These are phyloP conservation scores for Lactifluus subvellereus DNA, from an alignment of 768 basidiomycete species.

Conservation along the genomic window DNA sequence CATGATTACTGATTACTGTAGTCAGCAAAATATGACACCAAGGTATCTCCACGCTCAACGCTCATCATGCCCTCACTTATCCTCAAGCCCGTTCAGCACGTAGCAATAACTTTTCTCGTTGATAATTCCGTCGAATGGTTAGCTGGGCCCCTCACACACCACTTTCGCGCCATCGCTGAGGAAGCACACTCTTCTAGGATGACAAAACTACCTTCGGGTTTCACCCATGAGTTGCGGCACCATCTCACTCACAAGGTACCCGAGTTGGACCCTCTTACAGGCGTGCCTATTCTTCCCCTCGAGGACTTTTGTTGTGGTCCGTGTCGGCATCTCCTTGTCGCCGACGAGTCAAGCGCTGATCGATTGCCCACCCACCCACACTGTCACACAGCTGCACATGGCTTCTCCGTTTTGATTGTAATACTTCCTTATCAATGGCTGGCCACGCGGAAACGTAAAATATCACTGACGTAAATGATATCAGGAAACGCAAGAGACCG, in stretches of 20 bases:
- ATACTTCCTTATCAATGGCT: not conserved
- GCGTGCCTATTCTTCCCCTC: constrained; percentile 63
- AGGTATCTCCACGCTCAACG: too few species aligned
- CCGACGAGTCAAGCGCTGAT: not conserved
- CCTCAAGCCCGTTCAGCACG: constrained; percentile 18
- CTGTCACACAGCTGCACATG: constrained; percentile 59
- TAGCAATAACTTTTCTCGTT: constrained; percentile 30
- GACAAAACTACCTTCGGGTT: constrained; percentile 72
- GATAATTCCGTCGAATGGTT: constrained; percentile 38
- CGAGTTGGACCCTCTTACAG: constrained; percentile 38
- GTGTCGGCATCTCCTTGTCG: constrained; percentile 26
- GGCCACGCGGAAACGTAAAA: not conserved
- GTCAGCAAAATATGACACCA: too few species aligned
- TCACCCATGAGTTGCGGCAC: constrained; percentile 61
- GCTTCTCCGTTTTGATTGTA: constrained; percentile 76
- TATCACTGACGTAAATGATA: not conserved
- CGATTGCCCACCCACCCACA: not conserved
- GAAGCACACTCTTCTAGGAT: constrained; percentile 43
- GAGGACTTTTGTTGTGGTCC: constrained; percentile 67
- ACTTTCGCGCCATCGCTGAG: not conserved
- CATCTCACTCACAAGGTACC: constrained; percentile 51
- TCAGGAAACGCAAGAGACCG: constrained; percentile 50
- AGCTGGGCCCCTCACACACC: not conserved
- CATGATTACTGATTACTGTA: too few species aligned
- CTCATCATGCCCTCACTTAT: not conserved